A percentile compares a stretch with the other conserved stretches of the same genome.
phyloP scores from a whole-genome alignment of 306 rosid species.

The Purshia tridentata region DNA sequence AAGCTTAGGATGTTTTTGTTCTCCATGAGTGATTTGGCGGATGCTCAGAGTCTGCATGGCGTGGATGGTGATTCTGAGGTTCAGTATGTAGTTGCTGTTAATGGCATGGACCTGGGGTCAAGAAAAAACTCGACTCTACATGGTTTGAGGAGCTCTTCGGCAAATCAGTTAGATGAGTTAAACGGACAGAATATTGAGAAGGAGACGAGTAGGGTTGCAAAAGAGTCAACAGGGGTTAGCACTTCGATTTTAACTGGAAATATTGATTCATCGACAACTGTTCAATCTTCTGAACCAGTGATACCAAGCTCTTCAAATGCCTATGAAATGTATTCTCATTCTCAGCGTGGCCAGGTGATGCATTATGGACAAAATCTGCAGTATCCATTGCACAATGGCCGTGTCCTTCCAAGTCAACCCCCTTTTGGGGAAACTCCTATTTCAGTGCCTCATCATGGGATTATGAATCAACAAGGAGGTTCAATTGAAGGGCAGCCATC shows the following conservation, averaged over 20 bases:
- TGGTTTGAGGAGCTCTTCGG: slow-evolving; percentile 43
- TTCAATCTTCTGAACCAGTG: slow-evolving; percentile 37
- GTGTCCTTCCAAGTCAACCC: slow-evolving; percentile 38
- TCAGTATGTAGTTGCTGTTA: slow-evolving; percentile 74
- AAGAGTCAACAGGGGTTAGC: slow-evolving; percentile 31
- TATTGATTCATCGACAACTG: slow-evolving; percentile 27
- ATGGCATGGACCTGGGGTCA: slow-evolving; percentile 64
- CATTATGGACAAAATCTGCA: slow-evolving; percentile 38
- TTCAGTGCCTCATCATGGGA: slow-evolving; percentile 42
- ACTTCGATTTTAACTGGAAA: slow-evolving; percentile 33
- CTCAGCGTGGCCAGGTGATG: slow-evolving; percentile 37
- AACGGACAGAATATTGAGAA: slow-evolving; percentile 42
- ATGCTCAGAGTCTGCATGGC: slow-evolving; percentile 50
- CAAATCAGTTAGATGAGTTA: slow-evolving; percentile 39
- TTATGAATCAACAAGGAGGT: slow-evolving; percentile 44
- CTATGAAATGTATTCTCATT: slow-evolving; percentile 36
- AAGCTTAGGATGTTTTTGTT: slow-evolving; percentile 71
- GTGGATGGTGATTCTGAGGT: slow-evolving; percentile 66
- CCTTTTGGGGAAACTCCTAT: slow-evolving; percentile 41
- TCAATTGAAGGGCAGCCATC: slow-evolving; percentile 35
- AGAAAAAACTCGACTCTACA: slow-evolving; percentile 46
- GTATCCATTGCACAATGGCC: slow-evolving; percentile 41
- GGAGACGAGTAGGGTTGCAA: slow-evolving; percentile 33
- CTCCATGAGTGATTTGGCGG: slow-evolving; percentile 64
- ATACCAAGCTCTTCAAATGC: slow-evolving; percentile 41